Percentiles rank a stretch among this genome's conserved stretches.
These are phyloP conservation scores for Kodamaea neixiangensis DNA, from an alignment of 805 yeast genomes.

Conservation along the genomic window DNA sequence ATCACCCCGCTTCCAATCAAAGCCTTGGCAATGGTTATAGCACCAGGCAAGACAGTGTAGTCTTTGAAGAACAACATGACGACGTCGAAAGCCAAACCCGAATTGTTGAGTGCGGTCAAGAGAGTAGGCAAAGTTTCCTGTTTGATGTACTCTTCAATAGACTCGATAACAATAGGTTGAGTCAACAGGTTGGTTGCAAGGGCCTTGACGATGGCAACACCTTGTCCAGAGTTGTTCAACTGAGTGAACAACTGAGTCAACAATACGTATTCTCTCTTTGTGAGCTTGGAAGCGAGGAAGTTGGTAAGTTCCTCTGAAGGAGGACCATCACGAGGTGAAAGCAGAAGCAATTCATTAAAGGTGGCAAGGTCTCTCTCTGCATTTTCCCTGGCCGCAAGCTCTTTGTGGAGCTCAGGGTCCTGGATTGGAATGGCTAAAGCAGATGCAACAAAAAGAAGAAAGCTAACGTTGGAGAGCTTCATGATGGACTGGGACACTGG, in stretches of 20 bases:
- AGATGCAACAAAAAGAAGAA: not conserved
- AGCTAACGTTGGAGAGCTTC: too few species aligned
- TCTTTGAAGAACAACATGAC: slow-evolving; percentile 21
- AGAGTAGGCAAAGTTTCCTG: slow-evolving; percentile 18
- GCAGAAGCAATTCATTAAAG: not conserved
- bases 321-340: not conserved
- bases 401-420: not conserved
- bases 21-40: slow-evolving; percentile 15
- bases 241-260: slow-evolving; percentile 21
- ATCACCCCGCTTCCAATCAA: slow-evolving; percentile 13
- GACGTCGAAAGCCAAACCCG: slow-evolving; percentile 23
- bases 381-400: not conserved
- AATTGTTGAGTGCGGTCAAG: slow-evolving; percentile 17
- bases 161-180: slow-evolving; percentile 18
- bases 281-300: not conserved
- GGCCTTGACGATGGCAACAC: slow-evolving; percentile 17
- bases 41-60: slow-evolving; percentile 20
- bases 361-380: not conserved
- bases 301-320: not conserved
- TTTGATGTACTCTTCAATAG: slow-evolving; percentile 20
- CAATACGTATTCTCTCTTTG: slow-evolving; percentile 12
- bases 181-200: slow-evolving; percentile 18
- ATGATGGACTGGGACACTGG: too few species aligned
- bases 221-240: slow-evolving; percentile 22
- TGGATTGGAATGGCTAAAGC: not conserved